A percentile compares a stretch with the other conserved stretches of the same genome.
Evolutionary conservation across 345 rosid species (phyloP).

Genomic region (Chamaenerion angustifolium): DNA sequence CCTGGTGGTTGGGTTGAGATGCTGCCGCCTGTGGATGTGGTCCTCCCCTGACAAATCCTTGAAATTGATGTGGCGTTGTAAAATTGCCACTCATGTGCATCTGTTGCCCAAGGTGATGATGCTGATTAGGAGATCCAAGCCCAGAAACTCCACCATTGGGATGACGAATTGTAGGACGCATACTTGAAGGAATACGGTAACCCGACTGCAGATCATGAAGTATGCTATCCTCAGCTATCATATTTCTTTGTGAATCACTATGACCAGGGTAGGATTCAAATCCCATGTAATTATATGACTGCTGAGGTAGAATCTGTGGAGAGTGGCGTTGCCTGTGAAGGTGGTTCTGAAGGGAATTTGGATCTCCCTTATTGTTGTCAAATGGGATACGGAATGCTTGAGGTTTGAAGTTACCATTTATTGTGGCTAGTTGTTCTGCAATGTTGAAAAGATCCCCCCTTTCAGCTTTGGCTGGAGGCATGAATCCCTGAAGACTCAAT

Average conservation of each 20-base stretch:
- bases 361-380: slow-evolving; percentile 22
- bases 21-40: slow-evolving; percentile 9
- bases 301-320: slow-evolving; percentile 35
- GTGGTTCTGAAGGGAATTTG: slow-evolving; percentile 25
- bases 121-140: slow-evolving; percentile 46
- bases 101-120: slow-evolving; percentile 41
- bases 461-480: slow-evolving; percentile 28
- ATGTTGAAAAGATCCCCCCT: slow-evolving; percentile 18
- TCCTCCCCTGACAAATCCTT: slow-evolving; percentile 35
- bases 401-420: slow-evolving; percentile 38
- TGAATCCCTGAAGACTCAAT: slow-evolving; percentile 8
- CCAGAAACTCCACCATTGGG: slow-evolving; percentile 30
- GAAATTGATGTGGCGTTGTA: slow-evolving; percentile 41
- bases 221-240: slow-evolving; percentile 27
- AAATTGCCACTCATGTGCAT: slow-evolving; percentile 50
- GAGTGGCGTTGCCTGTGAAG: slow-evolving; percentile 30
- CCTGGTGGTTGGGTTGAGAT: slow-evolving; percentile 46
- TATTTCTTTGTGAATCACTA: slow-evolving; percentile 46
- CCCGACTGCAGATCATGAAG: too few relatives aligned
- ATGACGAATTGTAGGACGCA: slow-evolving; percentile 53
- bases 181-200: slow-evolving; percentile 19
- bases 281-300: slow-evolving; percentile 36
- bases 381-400: slow-evolving; percentile 32
- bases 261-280: slow-evolving; percentile 53
- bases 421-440: slow-evolving; percentile 48